Conservation (phyloP, 2,329 filamentous ascomycete species). For the Diaporthe helianthi region DNA sequence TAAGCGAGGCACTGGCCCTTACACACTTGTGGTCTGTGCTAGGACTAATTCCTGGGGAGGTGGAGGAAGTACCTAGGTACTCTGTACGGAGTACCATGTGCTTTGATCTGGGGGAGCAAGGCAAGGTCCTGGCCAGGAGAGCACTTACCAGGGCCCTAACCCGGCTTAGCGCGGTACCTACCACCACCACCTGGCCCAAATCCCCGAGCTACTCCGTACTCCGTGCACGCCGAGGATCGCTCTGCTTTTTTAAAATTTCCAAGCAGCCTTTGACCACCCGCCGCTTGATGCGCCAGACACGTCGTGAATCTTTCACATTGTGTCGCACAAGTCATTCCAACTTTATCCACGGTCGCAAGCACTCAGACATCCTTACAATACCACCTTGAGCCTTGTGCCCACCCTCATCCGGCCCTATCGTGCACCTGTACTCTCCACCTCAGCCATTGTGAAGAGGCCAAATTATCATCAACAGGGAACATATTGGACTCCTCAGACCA, state of each 20-base stretch:
- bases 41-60: not conserved
- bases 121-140: not conserved
- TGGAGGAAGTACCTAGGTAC: not conserved
- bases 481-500: conserved; percentile 8
- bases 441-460: conserved; percentile 23
- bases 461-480: conserved; percentile 12
- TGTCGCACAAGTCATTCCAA: conserved; percentile 23
- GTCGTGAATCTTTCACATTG: not conserved
- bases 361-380: not conserved
- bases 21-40: not conserved
- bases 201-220: conserved; percentile 23
- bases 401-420: not conserved
- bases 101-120: not conserved
- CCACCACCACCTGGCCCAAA: not conserved
- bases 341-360: not conserved
- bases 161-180: not conserved
- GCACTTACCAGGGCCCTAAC: not conserved
- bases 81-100: not conserved
- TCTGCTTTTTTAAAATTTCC: conserved; percentile 24
- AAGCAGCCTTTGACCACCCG: conserved; percentile 11
- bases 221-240: conserved; percentile 17
- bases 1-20: not conserved
- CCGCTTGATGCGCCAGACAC: conserved; percentile 1
- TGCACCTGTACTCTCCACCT: not conserved
- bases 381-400: not conserved